Evolutionary conservation across 441 rosid genomes (phyloP).

Genomic region (Erodium trifolium): DNA sequence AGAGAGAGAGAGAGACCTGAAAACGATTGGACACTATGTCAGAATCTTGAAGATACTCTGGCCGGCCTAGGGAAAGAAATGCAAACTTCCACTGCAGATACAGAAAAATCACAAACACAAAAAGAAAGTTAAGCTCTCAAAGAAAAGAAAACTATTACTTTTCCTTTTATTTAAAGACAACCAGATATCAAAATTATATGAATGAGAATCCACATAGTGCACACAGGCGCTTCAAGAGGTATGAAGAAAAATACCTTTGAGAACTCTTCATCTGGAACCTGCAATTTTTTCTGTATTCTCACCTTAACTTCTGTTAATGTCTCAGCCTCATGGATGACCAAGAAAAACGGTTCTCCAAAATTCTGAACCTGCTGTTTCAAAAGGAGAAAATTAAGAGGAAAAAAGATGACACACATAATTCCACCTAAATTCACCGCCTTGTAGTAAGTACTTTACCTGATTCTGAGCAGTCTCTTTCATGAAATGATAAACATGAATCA

Average conservation of each 20-base stretch:
- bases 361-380: conserved; percentile 41
- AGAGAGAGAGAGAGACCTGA: conserved; percentile 34
- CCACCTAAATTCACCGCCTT: background rate
- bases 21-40: conserved; percentile 53
- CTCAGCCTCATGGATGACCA: conserved; percentile 58
- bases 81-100: conserved; percentile 56
- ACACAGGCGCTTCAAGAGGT: background rate
- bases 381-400: background rate
- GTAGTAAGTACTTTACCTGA: conserved; percentile 31
- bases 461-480: conserved; percentile 58
- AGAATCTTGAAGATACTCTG: conserved; percentile 55
- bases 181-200: background rate
- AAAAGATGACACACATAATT: too few relatives aligned
- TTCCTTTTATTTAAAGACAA: background rate
- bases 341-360: conserved; percentile 73
- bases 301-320: conserved; percentile 49
- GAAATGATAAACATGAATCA: conserved; percentile 64
- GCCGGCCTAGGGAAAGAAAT: conserved; percentile 51
- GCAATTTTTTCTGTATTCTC: conserved; percentile 58
- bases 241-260: conserved; percentile 37
- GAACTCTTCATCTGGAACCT: conserved; percentile 61
- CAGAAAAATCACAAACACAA: background rate
- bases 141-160: background rate
- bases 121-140: background rate
- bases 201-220: background rate